These are phyloP conservation scores for Fonsecaea monophora DNA, from an alignment of 2,329 filamentous ascomycete species.

Conservation along the genomic window DNA sequence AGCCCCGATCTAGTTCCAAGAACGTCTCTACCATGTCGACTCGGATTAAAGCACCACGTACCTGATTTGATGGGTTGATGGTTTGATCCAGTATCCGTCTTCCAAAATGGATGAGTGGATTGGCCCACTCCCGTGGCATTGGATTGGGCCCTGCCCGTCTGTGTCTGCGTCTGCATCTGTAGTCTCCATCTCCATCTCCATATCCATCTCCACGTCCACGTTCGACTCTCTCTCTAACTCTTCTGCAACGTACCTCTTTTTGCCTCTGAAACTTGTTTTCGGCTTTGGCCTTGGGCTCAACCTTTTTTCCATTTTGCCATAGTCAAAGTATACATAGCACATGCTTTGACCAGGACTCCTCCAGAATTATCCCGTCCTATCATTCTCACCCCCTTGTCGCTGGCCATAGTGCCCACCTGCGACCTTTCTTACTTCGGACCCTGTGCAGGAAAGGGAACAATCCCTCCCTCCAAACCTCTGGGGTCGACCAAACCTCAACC, in stretches of 20 bases:
- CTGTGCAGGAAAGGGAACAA: not conserved
- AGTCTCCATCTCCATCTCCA: not conserved
- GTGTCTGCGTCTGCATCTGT: not conserved
- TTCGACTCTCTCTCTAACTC: constrained; percentile 6
- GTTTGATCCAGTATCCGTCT: constrained; percentile 3
- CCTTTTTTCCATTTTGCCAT: not conserved
- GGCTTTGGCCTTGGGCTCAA: constrained; percentile 7
- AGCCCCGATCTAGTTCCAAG: constrained; percentile 4
- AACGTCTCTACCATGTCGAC: constrained; percentile 16
- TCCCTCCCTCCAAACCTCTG: constrained; percentile 4
- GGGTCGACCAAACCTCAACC: not conserved
- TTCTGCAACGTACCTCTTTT: not conserved
- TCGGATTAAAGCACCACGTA: constrained; percentile 14
- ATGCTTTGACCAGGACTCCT: not conserved
- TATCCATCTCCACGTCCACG: constrained; percentile 2
- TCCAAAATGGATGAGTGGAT: constrained; percentile 5
- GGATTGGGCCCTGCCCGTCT: not conserved
- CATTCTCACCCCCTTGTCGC: constrained; percentile 1
- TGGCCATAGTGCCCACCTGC: not conserved
- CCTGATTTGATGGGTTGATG: constrained; percentile 1
- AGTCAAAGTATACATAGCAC: not conserved
- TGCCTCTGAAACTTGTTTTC: constrained; percentile 3
- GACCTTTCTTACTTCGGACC: not conserved
- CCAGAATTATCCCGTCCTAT: constrained; percentile 1
- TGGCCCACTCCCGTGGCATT: not conserved